Evolutionary conservation across 192 early-diverging fungal genomes (phyloP), one percentile per base, ranked within the genome.

Genomic region (Chytriomyces confervae): DNA sequence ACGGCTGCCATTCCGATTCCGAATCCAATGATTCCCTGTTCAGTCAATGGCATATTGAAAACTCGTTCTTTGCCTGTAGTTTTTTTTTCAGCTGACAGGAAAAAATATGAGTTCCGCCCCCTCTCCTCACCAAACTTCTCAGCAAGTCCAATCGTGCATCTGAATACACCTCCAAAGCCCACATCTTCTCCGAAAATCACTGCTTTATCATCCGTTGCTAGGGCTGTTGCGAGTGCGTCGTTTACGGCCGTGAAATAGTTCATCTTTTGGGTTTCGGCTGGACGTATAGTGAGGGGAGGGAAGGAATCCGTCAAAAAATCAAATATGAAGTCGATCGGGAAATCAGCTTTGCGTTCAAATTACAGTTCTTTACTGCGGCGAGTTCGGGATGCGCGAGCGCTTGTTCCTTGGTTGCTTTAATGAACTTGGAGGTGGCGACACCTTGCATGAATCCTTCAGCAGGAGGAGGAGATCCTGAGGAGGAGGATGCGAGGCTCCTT

Each of bases 121-220:
- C 63, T 36, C 29, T 67, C 29, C 77, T 11, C 43, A 79, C 96
- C 96, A 83, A 94, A 97, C 81, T 94, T 94, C 65, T 96, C 93
- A 1, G 92, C 90, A 43, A 98, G 83, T 6, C 95, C 95, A 68
- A 95, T 90, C 8, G 97, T 95, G 82, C 93, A 95, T 62, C 97
- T 88, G 83, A 98, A 98, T 9, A 98, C 97, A 7, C 97, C 97
- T 68, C 97, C 97, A 83, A 98, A 98, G 6, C 93, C 91, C 3
- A 98, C 95, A 86, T 98, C 97, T 80, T 98, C 96, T 61, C 97
- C 97, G 88, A 98, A 98, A 11, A 98, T 88, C 0, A 96, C 95
- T 3, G 96, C 91, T 6, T 88, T 95, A 7, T 96, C 92, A 82
- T 98, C 96, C 3, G 92, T 93, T 5, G 89, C 89, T 63, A 98